These are phyloP conservation scores for Platanthera zijinensis DNA, from an alignment of 106 monocot genomes.

Conservation along the genomic window DNA sequence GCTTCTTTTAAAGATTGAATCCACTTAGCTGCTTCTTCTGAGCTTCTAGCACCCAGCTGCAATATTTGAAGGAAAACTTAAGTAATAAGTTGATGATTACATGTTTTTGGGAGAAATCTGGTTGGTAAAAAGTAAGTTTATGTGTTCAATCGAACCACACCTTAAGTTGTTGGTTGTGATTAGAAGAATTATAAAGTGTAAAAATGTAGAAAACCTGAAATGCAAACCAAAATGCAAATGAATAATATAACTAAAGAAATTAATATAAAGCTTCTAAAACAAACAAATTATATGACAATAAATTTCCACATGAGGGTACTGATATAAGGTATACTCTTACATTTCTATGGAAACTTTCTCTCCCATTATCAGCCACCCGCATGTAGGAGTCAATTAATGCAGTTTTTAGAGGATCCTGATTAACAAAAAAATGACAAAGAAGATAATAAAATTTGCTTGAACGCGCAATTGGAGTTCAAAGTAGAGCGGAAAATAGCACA, in stretches of 20 bases:
- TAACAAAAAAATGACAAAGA: background rate
- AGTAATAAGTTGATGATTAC: background rate
- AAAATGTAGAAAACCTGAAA: constrained; percentile 80
- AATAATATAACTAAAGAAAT: background rate
- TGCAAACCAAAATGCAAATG: background rate
- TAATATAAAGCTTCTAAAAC: background rate
- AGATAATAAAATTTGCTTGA: background rate
- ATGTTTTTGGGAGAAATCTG: background rate
- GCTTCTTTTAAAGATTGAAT: constrained; percentile 54
- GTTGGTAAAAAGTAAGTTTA: background rate
- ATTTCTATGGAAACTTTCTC: constrained; percentile 69
- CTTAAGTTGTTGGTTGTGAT: constrained; percentile 78
- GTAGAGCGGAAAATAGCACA: background rate
- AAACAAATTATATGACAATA: background rate
- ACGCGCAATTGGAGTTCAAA: background rate
- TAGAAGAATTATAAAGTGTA: constrained; percentile 65
- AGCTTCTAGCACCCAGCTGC: constrained; percentile 93
- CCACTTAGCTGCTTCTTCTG: constrained; percentile 87
- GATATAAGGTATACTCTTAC: constrained; percentile 18
- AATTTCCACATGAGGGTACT: background rate
- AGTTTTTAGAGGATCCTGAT: constrained; percentile 75
- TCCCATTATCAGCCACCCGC: constrained; percentile 77
- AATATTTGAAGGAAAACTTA: constrained; percentile 5
- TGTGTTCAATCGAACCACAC: constrained; percentile 16
- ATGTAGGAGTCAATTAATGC: constrained; percentile 74